These are phyloP conservation scores for Vicia villosa DNA, from an alignment of 306 rosid genomes.

Conservation along the genomic window DNA sequence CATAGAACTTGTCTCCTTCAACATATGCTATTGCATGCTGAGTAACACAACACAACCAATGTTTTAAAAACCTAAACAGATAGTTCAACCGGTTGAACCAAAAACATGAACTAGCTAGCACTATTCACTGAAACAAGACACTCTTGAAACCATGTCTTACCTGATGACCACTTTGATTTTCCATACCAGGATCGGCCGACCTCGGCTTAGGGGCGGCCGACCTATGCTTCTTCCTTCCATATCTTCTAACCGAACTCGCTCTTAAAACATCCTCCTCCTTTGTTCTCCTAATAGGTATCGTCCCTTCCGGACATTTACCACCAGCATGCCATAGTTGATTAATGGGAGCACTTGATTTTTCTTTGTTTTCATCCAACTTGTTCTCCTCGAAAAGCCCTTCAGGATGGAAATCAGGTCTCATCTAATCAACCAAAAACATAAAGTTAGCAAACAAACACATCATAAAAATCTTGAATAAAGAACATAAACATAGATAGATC, in stretches of 20 bases:
- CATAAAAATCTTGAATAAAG: conserved; percentile 2
- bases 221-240: conserved; percentile 89
- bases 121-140: background rate
- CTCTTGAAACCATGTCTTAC: conserved; percentile 39
- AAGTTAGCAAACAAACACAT: background rate
- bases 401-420: conserved; percentile 83
- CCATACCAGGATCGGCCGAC: conserved; percentile 94
- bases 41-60: background rate
- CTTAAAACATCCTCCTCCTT: conserved; percentile 84
- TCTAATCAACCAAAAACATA: conserved; percentile 50
- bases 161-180: conserved; percentile 98
- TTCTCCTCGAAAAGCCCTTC: conserved; percentile 78
- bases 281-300: conserved; percentile 87
- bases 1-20: conserved; percentile 89
- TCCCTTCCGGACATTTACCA: conserved; percentile 84
- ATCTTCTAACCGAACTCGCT: conserved; percentile 83
- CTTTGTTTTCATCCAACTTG: conserved; percentile 59
- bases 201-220: conserved; percentile 75
- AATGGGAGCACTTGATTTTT: conserved; percentile 46
- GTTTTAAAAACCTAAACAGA: background rate
- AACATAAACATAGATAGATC: conserved; percentile 19
- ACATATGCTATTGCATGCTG: conserved; percentile 99
- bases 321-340: conserved; percentile 81
- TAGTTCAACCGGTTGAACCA: background rate
- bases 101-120: background rate